phyloP scores from a whole-genome alignment of 768 basidiomycete genomes.

The Lentinula raphanica region DNA sequence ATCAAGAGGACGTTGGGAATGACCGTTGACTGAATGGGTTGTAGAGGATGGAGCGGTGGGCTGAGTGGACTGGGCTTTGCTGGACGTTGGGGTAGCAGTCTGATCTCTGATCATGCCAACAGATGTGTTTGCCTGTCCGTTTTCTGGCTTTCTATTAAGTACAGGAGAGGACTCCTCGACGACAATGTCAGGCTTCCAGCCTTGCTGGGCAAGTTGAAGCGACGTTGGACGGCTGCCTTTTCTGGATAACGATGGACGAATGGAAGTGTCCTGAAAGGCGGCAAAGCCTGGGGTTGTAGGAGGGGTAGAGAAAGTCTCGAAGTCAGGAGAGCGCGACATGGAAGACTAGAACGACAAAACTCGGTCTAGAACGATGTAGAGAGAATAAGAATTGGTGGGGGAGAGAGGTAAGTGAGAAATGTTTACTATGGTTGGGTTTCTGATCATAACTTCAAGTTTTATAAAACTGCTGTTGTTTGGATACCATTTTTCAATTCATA shows the following conservation, averaged over 20 bases:
- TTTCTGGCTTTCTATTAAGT: constrained; percentile 18
- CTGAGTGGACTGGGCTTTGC: neutral
- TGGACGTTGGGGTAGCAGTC: constrained; percentile 5
- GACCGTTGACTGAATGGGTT: constrained; percentile 16
- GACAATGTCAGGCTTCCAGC: constrained; percentile 39
- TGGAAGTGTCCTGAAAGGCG: constrained; percentile 12
- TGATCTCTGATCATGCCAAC: constrained; percentile 5
- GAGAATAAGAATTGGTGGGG: neutral
- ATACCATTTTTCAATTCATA: neutral
- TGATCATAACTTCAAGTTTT: too few relatives aligned
- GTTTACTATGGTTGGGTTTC: too few relatives aligned
- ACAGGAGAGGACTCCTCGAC: constrained; percentile 33
- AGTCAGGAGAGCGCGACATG: constrained; percentile 23
- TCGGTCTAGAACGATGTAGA: neutral
- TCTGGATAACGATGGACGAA: constrained; percentile 36
- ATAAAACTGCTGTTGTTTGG: neutral
- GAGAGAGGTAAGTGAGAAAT: neutral
- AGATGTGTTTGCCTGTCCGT: constrained; percentile 6
- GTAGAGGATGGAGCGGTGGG: neutral
- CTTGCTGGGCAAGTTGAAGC: constrained; percentile 37
- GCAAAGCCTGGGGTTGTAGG: constrained; percentile 30
- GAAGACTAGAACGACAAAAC: neutral
- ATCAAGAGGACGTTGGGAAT: constrained; percentile 32
- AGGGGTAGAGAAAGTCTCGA: constrained; percentile 39
- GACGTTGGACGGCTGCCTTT: constrained; percentile 39